Conservation (phyloP, 495 filamentous ascomycete genomes). For the Trichoderma asperelloides region DNA sequence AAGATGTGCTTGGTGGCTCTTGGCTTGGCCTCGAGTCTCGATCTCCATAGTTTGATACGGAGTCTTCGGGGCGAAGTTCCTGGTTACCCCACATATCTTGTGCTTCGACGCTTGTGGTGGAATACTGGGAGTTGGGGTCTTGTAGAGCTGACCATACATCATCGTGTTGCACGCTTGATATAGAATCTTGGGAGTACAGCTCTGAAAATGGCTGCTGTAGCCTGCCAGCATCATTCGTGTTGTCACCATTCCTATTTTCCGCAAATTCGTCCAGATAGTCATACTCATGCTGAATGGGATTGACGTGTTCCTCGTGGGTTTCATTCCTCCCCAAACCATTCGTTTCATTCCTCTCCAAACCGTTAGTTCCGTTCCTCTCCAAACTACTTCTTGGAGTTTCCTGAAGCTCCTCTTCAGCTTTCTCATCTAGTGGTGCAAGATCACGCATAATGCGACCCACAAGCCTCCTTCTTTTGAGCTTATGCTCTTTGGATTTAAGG, state of each 20-base stretch:
- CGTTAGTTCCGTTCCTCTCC: too few species aligned
- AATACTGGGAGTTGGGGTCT: neutral
- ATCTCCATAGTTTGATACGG: neutral
- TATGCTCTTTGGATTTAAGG: slow-evolving; percentile 10
- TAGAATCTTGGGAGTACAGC: neutral
- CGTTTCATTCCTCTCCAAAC: neutral
- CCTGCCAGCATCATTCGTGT: neutral
- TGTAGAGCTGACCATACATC: neutral
- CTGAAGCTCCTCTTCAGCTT: slow-evolving; percentile 9
- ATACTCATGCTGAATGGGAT: neutral
- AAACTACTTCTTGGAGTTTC: neutral
- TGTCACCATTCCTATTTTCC: neutral
- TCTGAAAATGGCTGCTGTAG: neutral
- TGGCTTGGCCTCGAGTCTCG: neutral
- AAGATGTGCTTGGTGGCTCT: neutral
- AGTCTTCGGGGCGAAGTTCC: neutral
- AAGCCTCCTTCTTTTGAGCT: slow-evolving; percentile 16
- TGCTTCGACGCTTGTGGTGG: neutral
- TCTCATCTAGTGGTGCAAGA: slow-evolving; percentile 1
- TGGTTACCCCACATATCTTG: neutral
- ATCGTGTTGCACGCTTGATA: neutral
- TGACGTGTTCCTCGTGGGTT: neutral
- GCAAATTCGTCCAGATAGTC: neutral
- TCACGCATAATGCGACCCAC: slow-evolving; percentile 5
- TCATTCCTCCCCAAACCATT: neutral